A percentile compares a stretch with the other conserved stretches of the same genome.
Conservation (phyloP, 2,329 filamentous ascomycete species). For the Phialemoniopsis sp. region DNA sequence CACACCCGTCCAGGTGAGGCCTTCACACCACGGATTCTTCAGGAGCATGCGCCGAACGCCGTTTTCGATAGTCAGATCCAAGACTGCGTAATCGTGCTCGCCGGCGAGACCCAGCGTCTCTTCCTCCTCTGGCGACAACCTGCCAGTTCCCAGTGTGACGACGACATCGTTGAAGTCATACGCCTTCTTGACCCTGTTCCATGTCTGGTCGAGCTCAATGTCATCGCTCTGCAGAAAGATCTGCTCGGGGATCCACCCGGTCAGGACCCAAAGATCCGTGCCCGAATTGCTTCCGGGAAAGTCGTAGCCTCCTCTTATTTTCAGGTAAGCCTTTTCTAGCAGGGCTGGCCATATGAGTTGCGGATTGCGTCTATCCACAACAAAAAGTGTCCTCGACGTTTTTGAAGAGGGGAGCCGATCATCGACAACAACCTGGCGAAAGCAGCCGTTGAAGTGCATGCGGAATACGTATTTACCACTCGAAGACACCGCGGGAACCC, state of each 20-base stretch:
- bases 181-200: conserved; percentile 70
- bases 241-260: conserved; percentile 96
- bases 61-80: conserved; percentile 66
- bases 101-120: conserved; percentile 76
- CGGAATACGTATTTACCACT: conserved; percentile 89
- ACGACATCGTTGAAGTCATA: conserved; percentile 79
- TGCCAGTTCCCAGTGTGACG: conserved; percentile 85
- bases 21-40: conserved; percentile 95
- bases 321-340: conserved; percentile 93
- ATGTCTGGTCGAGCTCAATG: conserved; percentile 69
- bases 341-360: conserved; percentile 86
- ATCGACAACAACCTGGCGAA: conserved; percentile 81
- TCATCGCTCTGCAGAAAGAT: conserved; percentile 85
- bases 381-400: conserved; percentile 73
- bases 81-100: conserved; percentile 90
- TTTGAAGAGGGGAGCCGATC: conserved; percentile 79
- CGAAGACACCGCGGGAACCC: conserved; percentile 59
- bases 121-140: conserved; percentile 73
- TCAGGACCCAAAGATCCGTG: conserved; percentile 88
- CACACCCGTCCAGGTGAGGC: conserved; percentile 65
- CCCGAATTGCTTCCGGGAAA: conserved; percentile 97
- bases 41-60: conserved; percentile 69
- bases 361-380: conserved; percentile 80
- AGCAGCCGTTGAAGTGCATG: conserved; percentile 95
- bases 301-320: conserved; percentile 92